Evolutionary conservation across 306 rosid genomes (phyloP).

Genomic region (Adenanthera pavonina): DNA sequence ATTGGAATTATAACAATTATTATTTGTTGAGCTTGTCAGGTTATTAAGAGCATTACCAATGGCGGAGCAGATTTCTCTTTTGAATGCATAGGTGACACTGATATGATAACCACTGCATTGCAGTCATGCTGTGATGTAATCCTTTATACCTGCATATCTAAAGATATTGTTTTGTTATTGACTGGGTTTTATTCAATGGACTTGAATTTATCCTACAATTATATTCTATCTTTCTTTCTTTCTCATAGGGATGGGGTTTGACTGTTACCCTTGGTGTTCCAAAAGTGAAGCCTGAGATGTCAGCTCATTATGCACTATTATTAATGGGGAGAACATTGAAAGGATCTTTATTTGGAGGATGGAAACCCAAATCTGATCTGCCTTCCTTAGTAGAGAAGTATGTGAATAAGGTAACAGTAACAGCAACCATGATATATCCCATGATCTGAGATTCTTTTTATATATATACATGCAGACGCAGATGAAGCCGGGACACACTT

Average conservation of each 20-base stretch:
- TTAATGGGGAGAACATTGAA: slow-evolving; percentile 85
- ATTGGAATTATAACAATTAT: slow-evolving; percentile 1
- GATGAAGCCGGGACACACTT: background rate
- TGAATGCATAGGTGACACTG: slow-evolving; percentile 92
- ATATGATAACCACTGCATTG: slow-evolving; percentile 86
- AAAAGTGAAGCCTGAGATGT: slow-evolving; percentile 77
- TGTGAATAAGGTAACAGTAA: slow-evolving; percentile 64
- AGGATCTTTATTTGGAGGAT: slow-evolving; percentile 93
- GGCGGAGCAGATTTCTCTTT: slow-evolving; percentile 99
- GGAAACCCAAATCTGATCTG: slow-evolving; percentile 95
- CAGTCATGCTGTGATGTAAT: slow-evolving; percentile 92
- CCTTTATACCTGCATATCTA: slow-evolving; percentile 24
- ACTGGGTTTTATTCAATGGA: slow-evolving; percentile 19
- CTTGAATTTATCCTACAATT: slow-evolving; percentile 18
- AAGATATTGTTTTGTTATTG: slow-evolving; percentile 17
- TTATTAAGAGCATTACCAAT: slow-evolving; percentile 70
- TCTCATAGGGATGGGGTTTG: slow-evolving; percentile 84
- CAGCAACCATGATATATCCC: slow-evolving; percentile 3
- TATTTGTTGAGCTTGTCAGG: slow-evolving; percentile 55
- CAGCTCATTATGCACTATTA: slow-evolving; percentile 77
- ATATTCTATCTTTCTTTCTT: slow-evolving; percentile 18
- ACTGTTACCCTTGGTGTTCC: slow-evolving; percentile 97
- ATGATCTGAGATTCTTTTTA: slow-evolving; percentile 4
- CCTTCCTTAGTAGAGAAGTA: slow-evolving; percentile 91
- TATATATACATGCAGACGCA: background rate